phyloP scores from a whole-genome alignment of 495 filamentous ascomycete genomes.

The Penicillium coffeae region DNA sequence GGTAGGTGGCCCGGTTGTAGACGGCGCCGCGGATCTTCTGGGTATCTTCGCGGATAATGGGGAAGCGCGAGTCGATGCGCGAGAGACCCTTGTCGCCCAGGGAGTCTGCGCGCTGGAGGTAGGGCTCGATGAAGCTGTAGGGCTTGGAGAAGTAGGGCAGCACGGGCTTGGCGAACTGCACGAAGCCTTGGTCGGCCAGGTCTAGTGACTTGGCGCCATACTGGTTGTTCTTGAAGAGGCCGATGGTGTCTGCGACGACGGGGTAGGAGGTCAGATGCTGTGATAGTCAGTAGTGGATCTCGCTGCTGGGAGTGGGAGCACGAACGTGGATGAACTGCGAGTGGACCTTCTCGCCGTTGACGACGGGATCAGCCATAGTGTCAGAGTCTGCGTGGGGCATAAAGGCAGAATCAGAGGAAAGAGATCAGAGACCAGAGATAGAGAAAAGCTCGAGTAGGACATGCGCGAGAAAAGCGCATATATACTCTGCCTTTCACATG shows the following conservation, averaged over 20 bases:
- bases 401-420: background rate
- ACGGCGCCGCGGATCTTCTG: conserved; percentile 67
- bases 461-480: conserved; percentile 13
- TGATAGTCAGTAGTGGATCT: conserved; percentile 5
- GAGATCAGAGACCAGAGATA: conserved; percentile 1
- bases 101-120: conserved; percentile 74
- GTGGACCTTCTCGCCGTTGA: conserved; percentile 65
- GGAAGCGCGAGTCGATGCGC: conserved; percentile 74
- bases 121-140: conserved; percentile 74
- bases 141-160: conserved; percentile 74
- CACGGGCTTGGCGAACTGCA: conserved; percentile 63
- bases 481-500: conserved; percentile 23
- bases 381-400: conserved; percentile 47
- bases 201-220: conserved; percentile 77
- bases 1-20: conserved; percentile 60
- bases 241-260: conserved; percentile 73
- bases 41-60: conserved; percentile 84
- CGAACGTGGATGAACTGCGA: conserved; percentile 67
- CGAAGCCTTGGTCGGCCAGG: conserved; percentile 64
- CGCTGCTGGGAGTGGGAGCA: conserved; percentile 2
- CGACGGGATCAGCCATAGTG: conserved; percentile 42
- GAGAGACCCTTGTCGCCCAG: conserved; percentile 71
- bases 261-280: conserved; percentile 87
- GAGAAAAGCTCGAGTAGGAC: conserved; percentile 3
- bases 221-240: conserved; percentile 71